A percentile compares a stretch with the other conserved stretches of the same genome.
phyloP scores from a whole-genome alignment of 257 asterid species.

The Ajuga chamaepitys region DNA sequence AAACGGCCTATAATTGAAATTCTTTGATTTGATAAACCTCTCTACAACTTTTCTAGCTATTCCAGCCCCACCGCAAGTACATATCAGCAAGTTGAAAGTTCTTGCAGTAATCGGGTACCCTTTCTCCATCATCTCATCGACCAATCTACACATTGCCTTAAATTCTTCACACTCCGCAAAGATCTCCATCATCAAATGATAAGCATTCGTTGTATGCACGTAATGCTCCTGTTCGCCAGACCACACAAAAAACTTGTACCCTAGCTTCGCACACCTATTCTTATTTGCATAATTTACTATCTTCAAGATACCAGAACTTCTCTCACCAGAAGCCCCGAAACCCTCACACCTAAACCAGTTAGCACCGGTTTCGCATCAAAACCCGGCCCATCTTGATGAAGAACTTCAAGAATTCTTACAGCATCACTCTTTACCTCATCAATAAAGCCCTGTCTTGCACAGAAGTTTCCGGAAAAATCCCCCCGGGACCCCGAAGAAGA shows the following conservation, averaged over 20 bases:
- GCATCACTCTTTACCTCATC: conserved; percentile 49
- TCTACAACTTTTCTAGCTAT: conserved; percentile 80
- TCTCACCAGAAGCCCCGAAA: conserved; percentile 82
- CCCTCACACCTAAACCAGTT: conserved; percentile 42
- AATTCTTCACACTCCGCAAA: conserved; percentile 78
- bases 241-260: conserved; percentile 91
- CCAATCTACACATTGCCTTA: conserved; percentile 87
- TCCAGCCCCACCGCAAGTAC: conserved; percentile 90
- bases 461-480: conserved; percentile 24
- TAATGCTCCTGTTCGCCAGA: conserved; percentile 72
- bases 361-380: conserved; percentile 52
- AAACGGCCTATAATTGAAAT: conserved; percentile 78
- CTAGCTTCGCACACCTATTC: conserved; percentile 73
- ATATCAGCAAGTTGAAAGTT: conserved; percentile 77
- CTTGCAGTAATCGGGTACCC: conserved; percentile 83
- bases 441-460: conserved; percentile 33
- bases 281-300: conserved; percentile 43
- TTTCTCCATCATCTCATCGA: conserved; percentile 79
- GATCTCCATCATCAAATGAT: conserved; percentile 74
- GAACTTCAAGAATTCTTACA: conserved; percentile 57
- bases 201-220: conserved; percentile 51
- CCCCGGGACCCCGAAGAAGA: background rate
- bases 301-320: conserved; percentile 81
- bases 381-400: conserved; percentile 74
- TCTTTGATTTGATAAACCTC: conserved; percentile 76